phyloP scores from a whole-genome alignment of 169 alveolate genomes.

The Gregarina niphandrodes region DNA sequence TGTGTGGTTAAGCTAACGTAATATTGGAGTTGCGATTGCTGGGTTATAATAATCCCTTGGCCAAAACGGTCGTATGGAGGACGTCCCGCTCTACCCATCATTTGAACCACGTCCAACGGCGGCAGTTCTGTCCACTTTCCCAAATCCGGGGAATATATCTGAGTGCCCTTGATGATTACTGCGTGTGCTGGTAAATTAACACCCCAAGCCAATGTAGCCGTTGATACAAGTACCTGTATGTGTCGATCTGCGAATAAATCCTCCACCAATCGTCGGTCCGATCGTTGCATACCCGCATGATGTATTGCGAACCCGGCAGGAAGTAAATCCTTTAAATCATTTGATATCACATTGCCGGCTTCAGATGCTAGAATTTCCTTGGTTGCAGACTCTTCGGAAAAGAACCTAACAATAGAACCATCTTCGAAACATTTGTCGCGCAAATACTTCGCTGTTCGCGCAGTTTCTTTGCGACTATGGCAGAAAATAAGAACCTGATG shows the following conservation, averaged over 20 bases:
- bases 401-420: constrained; percentile 49
- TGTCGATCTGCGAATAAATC: constrained; percentile 84
- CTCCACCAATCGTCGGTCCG: constrained; percentile 89
- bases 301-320: constrained; percentile 96
- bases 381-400: constrained; percentile 59
- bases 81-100: constrained; percentile 99
- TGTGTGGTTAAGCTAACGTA: constrained; percentile 80
- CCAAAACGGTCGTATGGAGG: constrained; percentile 95
- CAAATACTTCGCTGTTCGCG: constrained; percentile 69
- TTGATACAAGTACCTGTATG: constrained; percentile 76
- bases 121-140: constrained; percentile 91
- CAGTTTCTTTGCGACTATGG: constrained; percentile 96
- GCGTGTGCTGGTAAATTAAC: constrained; percentile 97
- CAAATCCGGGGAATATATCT: constrained; percentile 81
- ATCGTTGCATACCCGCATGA: constrained; percentile 94
- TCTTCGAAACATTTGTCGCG: constrained; percentile 61
- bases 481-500: constrained; percentile 83
- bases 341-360: constrained; percentile 48
- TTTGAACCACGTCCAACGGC: constrained; percentile 90
- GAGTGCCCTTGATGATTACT: constrained; percentile 95
- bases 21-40: constrained; percentile 71
- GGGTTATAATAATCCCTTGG: constrained; percentile 91
- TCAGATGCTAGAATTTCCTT: constrained; percentile 64
- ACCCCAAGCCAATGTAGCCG: constrained; percentile 99
- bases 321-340: constrained; percentile 71